Percentiles rank a stretch among this genome's conserved stretches.
These are phyloP conservation scores for thale cress (Arabidopsis thaliana) DNA, from an alignment of 345 rosid genomes.

Conservation along the genomic window DNA sequence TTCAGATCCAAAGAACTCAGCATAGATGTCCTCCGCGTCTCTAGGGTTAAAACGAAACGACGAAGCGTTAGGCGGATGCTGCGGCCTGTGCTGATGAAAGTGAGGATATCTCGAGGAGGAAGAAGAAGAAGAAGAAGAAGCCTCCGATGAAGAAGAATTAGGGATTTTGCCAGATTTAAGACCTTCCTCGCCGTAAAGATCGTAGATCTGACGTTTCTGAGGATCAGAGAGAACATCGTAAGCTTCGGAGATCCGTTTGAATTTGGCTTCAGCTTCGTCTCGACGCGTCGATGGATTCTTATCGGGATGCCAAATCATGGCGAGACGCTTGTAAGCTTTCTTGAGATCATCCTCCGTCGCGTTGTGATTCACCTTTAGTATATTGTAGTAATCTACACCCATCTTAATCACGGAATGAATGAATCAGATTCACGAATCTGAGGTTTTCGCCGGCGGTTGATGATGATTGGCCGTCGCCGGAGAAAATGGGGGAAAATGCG, in stretches of 20 bases:
- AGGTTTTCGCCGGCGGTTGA: conserved; percentile 1
- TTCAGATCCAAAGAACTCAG: conserved; percentile 79
- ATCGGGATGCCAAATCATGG: conserved; percentile 99
- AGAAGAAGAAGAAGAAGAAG: conserved; percentile 45
- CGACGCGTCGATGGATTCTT: conserved; percentile 73
- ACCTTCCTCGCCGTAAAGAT: conserved; percentile 85
- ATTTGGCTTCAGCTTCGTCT: conserved; percentile 83
- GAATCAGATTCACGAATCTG: neutral
- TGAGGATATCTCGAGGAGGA: conserved; percentile 42
- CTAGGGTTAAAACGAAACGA: conserved; percentile 70
- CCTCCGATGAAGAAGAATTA: conserved; percentile 48
- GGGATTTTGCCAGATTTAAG: conserved; percentile 84
- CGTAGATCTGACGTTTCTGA: conserved; percentile 94
- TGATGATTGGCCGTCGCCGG: conserved; percentile 35
- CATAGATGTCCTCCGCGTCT: conserved; percentile 80
- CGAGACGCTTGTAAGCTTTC: conserved; percentile 87
- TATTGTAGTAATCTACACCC: conserved; percentile 96
- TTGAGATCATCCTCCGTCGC: conserved; percentile 87
- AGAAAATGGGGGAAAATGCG: neutral
- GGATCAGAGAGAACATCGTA: conserved; percentile 79
- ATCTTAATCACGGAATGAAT: conserved; percentile 39
- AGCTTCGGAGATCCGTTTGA: conserved; percentile 94
- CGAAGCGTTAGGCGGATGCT: conserved; percentile 47
- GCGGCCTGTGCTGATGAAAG: conserved; percentile 48
- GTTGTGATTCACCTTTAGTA: conserved; percentile 83